Base-by-base conservation (phyloP, 148 eudicot species). In the Linanthus parryae region DNA sequence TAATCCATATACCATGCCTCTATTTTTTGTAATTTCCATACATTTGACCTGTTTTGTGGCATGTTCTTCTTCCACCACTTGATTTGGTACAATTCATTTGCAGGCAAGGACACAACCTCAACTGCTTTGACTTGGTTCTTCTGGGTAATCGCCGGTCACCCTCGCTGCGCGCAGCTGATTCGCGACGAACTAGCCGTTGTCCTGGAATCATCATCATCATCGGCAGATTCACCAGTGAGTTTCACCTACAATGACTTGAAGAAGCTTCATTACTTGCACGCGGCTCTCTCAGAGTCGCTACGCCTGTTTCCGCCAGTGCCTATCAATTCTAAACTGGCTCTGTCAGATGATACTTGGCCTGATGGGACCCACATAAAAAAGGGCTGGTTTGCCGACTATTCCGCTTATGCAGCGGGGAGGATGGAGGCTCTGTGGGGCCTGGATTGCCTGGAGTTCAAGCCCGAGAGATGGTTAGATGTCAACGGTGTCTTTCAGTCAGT, bases 221-320 rank as follows among this genome's bases (percentile, higher is more conserved):
- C 22, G 1, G 31, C 24, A 35, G 47, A 27, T 18, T 22, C 26
- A 43, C 58, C 37, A 2, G 44, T 23, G 29, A 42, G 3, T 13
- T 70, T 57, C 54, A 53, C 16, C 23, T 76, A 67, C 20, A 63
- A 68, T 3, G 72, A 67, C 10, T 37, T 76, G 16, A 71, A 76
- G 54, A 48, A 61, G 12, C 48, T 68, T 4, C 54, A 63, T 43
- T 76, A 67, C 52, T 39, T 68, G 26, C 81, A 76, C 8, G 77
- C 77, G 2, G 53, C 77, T 3, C n/a, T 71, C 36, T 64, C 69
- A 33, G 81, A 76, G 55, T 64, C 71, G 1, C 43, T 76, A 34
- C 54, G 73, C 4, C 41, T 76, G n/a, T 76, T 58, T 55, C 81
- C 77, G 1, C 81, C 81, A 3, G 71, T 76, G n/a, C 81, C 76